Conservation (phyloP, 2,329 filamentous ascomycete species). For the Penicillium sp. region DNA sequence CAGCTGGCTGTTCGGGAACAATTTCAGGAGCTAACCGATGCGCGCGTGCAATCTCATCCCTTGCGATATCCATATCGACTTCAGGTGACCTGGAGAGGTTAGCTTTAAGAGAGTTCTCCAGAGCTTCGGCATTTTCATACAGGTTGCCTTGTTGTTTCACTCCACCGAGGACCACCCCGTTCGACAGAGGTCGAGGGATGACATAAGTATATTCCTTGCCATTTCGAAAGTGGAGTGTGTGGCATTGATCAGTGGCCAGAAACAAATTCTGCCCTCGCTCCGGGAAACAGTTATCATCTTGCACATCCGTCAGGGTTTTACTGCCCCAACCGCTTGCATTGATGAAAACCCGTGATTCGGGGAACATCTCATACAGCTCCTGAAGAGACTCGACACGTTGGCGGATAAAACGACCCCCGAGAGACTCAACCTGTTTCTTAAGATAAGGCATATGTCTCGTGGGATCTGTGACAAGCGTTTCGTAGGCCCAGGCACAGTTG, state of each 20-base stretch:
- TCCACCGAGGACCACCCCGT: conserved; percentile 37
- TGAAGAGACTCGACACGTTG: conserved; percentile 35
- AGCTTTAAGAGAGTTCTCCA: background rate
- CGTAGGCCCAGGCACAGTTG: conserved; percentile 37
- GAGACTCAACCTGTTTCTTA: conserved; percentile 27
- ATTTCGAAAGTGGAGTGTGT: conserved; percentile 38
- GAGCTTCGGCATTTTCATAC: conserved; percentile 20
- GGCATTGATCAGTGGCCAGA: conserved; percentile 31
- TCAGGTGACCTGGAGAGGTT: conserved; percentile 33
- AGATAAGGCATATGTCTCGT: conserved; percentile 41
- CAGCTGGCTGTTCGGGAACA: conserved; percentile 33
- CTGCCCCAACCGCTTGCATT: conserved; percentile 43
- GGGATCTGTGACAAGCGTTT: conserved; percentile 41
- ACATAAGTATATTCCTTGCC: conserved; percentile 43
- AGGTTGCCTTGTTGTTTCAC: conserved; percentile 37
- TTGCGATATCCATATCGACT: conserved; percentile 37
- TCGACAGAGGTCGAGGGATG: conserved; percentile 37
- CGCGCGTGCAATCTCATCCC: conserved; percentile 42
- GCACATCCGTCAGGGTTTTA: conserved; percentile 35
- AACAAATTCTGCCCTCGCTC: conserved; percentile 43
- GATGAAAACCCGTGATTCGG: conserved; percentile 39
- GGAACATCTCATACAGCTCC: conserved; percentile 38
- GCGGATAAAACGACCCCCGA: conserved; percentile 38
- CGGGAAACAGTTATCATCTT: conserved; percentile 37
- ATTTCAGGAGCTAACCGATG: conserved; percentile 40